Conservation (phyloP, 129 eudicot species). For the Arctium lappa region DNA sequence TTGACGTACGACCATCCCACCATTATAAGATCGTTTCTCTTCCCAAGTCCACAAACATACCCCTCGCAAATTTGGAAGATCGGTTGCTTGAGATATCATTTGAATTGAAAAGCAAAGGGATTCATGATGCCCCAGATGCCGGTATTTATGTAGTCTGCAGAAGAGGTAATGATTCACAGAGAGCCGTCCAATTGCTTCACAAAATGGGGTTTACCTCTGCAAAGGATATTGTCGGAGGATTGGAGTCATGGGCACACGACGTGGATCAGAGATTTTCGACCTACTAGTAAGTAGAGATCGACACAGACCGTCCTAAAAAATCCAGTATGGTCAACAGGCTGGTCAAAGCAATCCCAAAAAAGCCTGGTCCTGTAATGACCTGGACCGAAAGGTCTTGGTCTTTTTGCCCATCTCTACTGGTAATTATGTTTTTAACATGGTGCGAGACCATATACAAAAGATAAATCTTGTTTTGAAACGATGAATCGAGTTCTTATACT, state of each 20-base stretch:
- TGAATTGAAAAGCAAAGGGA: constrained; percentile 34
- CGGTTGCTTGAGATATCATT: constrained; percentile 55
- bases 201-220: constrained; percentile 69
- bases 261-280: constrained; percentile 84
- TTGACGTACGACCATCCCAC: constrained; percentile 92
- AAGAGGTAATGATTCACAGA: constrained; percentile 97
- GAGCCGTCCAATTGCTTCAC: constrained; percentile 75
- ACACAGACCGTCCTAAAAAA: not conserved
- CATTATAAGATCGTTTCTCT: constrained; percentile 82
- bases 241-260: constrained; percentile 83
- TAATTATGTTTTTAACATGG: not conserved
- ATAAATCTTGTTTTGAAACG: not conserved
- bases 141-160: constrained; percentile 77
- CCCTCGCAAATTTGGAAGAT: constrained; percentile 63
- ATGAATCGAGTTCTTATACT: not conserved
- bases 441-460: not conserved
- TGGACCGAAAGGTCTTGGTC: not conserved
- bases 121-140: constrained; percentile 24
- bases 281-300: constrained; percentile 34
- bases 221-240: constrained; percentile 89
- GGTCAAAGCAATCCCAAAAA: not conserved
- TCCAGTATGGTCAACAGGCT: not conserved
- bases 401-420: not conserved
- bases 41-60: constrained; percentile 77
- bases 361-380: not conserved